These are phyloP conservation scores for Cenchrus fungigraminus DNA, from an alignment of 176 grass and related monocot genomes.

Conservation along the genomic window DNA sequence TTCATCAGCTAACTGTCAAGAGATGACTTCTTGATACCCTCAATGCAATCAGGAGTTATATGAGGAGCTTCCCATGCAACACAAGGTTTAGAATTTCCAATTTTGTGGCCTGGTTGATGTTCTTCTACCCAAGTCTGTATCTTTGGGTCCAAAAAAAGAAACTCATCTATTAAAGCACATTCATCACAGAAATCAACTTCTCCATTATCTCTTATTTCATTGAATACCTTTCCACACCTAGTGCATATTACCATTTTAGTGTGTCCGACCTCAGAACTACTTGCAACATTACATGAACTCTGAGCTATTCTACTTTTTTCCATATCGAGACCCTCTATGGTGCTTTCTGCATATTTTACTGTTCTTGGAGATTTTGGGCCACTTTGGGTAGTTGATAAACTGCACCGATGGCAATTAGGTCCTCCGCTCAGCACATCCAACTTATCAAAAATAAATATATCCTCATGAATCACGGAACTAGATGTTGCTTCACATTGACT, in stretches of 20 bases:
- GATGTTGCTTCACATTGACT: slow-evolving; percentile 54
- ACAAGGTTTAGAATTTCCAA: slow-evolving; percentile 1
- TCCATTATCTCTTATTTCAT: slow-evolving; percentile 31
- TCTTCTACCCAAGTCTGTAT: slow-evolving; percentile 14
- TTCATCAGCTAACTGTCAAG: slow-evolving; percentile 38
- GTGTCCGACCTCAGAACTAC: slow-evolving; percentile 20
- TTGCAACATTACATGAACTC: slow-evolving; percentile 30
- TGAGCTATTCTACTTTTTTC: slow-evolving; percentile 27
- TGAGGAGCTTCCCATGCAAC: slow-evolving; percentile 1
- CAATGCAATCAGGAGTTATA: slow-evolving; percentile 17
- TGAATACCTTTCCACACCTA: slow-evolving; percentile 57
- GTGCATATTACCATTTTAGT: slow-evolving; percentile 50
- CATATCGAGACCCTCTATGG: slow-evolving; percentile 11
- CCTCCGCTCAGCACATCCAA: slow-evolving; percentile 48
- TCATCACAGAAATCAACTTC: slow-evolving; percentile 65
- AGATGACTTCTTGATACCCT: slow-evolving; percentile 20
- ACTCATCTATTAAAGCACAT: slow-evolving; percentile 46
- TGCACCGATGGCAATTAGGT: slow-evolving; percentile 17
- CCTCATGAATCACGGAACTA: slow-evolving; percentile 49
- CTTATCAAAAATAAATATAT: slow-evolving; percentile 77
- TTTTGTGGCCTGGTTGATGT: slow-evolving; percentile 33
- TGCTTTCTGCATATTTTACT: slow-evolving; percentile 38
- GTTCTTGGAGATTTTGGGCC: slow-evolving; percentile 18
- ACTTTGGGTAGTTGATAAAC: slow-evolving; percentile 38
- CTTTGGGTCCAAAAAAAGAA: slow-evolving; percentile 3